Conservation (phyloP, 768 basidiomycete genomes). For the Boletus reticuloceps region DNA sequence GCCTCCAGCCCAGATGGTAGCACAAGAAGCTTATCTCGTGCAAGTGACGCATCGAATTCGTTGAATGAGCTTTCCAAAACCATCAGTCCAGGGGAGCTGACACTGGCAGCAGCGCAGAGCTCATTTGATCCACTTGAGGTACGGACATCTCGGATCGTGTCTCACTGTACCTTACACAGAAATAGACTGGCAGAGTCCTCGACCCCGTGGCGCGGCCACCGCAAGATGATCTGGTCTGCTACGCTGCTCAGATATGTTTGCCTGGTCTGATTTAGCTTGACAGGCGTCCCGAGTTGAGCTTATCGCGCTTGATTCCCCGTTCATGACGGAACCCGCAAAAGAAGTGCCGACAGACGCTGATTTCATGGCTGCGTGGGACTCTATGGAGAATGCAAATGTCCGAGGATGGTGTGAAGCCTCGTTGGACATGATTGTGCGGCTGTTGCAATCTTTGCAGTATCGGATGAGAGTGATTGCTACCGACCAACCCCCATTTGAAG, state of each 20-base stretch:
- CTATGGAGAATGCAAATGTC: conserved; percentile 40
- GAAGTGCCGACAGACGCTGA: conserved; percentile 26
- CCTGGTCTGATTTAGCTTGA: conserved; percentile 12
- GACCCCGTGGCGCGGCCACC: background rate
- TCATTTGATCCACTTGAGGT: conserved; percentile 20
- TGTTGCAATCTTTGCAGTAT: conserved; percentile 47
- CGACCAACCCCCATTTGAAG: conserved; percentile 59
- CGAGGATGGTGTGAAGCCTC: conserved; percentile 71
- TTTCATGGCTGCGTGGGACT: conserved; percentile 60
- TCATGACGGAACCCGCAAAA: conserved; percentile 46
- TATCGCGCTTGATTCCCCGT: conserved; percentile 73
- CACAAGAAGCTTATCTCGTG: conserved; percentile 31
- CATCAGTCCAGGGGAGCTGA: conserved; percentile 32
- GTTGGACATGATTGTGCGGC: conserved; percentile 51
- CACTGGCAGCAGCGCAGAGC: conserved; percentile 22
- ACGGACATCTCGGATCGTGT: background rate
- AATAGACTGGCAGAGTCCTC: conserved; percentile 8
- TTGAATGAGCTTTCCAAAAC: conserved; percentile 24
- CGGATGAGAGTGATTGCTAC: conserved; percentile 50
- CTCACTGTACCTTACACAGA: conserved; percentile 1
- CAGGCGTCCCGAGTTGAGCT: conserved; percentile 50
- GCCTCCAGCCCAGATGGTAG: conserved; percentile 35
- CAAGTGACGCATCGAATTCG: conserved; percentile 22
- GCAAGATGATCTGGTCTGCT: conserved; percentile 23
- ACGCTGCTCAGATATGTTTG: background rate